phyloP scores from a whole-genome alignment of 2,329 filamentous ascomycete species.

The Cladosporium sp. region DNA sequence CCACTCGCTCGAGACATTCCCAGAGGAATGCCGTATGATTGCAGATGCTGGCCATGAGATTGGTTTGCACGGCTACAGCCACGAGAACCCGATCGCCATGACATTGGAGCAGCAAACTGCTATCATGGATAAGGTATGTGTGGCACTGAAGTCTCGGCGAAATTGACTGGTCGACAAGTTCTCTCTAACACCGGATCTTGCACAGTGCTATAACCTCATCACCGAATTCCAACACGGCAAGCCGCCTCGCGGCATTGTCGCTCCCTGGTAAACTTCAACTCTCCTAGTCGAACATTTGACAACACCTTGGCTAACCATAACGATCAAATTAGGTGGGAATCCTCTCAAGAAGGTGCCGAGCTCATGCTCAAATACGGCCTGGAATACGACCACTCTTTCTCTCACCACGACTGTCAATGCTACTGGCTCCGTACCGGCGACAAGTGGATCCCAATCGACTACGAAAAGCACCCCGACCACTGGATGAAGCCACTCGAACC shows the following conservation, averaged over 20 bases:
- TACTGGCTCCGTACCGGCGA: slow-evolving; percentile 63
- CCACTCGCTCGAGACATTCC: slow-evolving; percentile 62
- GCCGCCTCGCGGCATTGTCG: slow-evolving; percentile 66
- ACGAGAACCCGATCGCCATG: slow-evolving; percentile 71
- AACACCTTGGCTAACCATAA: not conserved
- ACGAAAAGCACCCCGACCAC: slow-evolving; percentile 55
- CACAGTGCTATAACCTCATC: slow-evolving; percentile 60
- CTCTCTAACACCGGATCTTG: not conserved
- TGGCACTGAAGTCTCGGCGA: not conserved
- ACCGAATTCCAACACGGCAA: slow-evolving; percentile 67
- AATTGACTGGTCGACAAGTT: not conserved
- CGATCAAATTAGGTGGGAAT: slow-evolving; percentile 59
- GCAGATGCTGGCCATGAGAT: slow-evolving; percentile 63
- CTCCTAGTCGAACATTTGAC: not conserved
- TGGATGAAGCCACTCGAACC: slow-evolving; percentile 65
- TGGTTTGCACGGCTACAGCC: slow-evolving; percentile 67
- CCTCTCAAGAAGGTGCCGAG: slow-evolving; percentile 62
- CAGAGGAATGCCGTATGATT: slow-evolving; percentile 59
- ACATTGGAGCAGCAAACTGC: slow-evolving; percentile 70
- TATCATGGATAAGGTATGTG: slow-evolving; percentile 58
- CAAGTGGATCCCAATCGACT: slow-evolving; percentile 65
- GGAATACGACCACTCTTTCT: slow-evolving; percentile 66
- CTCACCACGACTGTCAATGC: slow-evolving; percentile 60
- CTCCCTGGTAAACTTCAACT: slow-evolving; percentile 51
- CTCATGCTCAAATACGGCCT: slow-evolving; percentile 63